Percentiles rank a stretch among this genome's conserved stretches.
Evolutionary conservation across 805 yeast genomes (phyloP).

Genomic region (Wickerhamomyces chaumierensis): DNA sequence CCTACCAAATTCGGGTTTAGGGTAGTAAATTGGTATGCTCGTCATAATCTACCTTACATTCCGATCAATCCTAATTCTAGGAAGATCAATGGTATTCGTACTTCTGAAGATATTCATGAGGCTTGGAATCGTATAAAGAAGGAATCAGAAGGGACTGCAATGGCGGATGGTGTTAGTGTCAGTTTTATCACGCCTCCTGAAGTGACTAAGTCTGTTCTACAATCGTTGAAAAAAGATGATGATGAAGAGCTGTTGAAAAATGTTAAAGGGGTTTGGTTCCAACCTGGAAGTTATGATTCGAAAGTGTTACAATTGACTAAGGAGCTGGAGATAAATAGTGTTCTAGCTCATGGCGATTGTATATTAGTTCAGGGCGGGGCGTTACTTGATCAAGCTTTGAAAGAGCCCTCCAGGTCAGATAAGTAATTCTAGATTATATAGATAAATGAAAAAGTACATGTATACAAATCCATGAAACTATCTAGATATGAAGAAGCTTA

Average conservation of each 20-base stretch:
- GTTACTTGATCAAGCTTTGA: conserved; percentile 3
- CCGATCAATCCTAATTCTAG: conserved; percentile 54
- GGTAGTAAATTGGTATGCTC: conserved; percentile 57
- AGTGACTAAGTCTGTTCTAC: conserved; percentile 36
- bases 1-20: conserved; percentile 59
- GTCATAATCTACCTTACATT: conserved; percentile 42
- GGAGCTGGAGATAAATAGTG: conserved; percentile 24
- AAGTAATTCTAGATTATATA: too few relatives aligned
- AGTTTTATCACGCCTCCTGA: conserved; percentile 71
- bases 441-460: too few relatives aligned
- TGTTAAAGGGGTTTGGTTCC: conserved; percentile 65
- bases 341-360: conserved; percentile 46
- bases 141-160: conserved; percentile 12
- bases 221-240: conserved; percentile 22
- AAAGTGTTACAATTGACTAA: conserved; percentile 33
- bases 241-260: conserved; percentile 8
- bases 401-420: too few relatives aligned
- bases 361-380: conserved; percentile 60
- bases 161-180: conserved; percentile 37
- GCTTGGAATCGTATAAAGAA: conserved; percentile 16
- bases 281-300: conserved; percentile 65
- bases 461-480: too few relatives aligned
- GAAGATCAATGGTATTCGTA: conserved; percentile 33
- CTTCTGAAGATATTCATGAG: conserved; percentile 23
- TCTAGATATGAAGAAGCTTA: too few relatives aligned